A percentile compares a stretch with the other conserved stretches of the same genome.
These are phyloP conservation scores for Lentinula edodes DNA, from an alignment of 768 basidiomycete genomes.

Conservation along the genomic window DNA sequence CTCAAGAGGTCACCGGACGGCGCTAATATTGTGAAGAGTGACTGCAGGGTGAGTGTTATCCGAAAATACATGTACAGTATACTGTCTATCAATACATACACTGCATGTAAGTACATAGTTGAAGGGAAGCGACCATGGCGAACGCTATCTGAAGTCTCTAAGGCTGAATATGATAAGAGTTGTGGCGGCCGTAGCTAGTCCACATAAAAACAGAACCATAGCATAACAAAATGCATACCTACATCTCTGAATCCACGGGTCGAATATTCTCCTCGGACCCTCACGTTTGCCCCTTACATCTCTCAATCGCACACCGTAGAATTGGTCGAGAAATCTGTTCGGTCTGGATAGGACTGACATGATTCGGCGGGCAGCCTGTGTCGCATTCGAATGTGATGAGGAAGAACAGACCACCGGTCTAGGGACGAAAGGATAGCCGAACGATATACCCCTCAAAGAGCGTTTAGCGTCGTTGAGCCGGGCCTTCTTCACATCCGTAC, in stretches of 20 bases:
- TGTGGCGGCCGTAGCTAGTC: conserved; percentile 4
- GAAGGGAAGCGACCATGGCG: background rate
- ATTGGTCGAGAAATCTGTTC: conserved; percentile 36
- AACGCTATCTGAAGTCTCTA: background rate
- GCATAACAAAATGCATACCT: conserved; percentile 49
- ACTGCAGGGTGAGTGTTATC: too few species aligned
- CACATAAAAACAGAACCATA: conserved; percentile 8
- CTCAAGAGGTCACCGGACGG: too few species aligned
- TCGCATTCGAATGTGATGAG: conserved; percentile 12
- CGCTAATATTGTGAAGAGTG: too few species aligned
- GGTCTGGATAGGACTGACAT: conserved; percentile 36
- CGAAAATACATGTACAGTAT: too few species aligned
- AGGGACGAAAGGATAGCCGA: conserved; percentile 58
- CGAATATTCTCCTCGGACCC: conserved; percentile 41
- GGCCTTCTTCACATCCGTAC: conserved; percentile 36
- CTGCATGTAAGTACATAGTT: background rate
- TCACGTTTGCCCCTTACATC: conserved; percentile 41
- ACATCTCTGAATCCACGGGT: conserved; percentile 57
- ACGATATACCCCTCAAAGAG: conserved; percentile 39
- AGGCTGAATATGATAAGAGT: conserved; percentile 9
- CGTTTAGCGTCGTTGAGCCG: conserved; percentile 39
- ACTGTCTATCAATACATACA: background rate
- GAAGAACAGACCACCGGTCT: conserved; percentile 34
- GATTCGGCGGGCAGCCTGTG: conserved; percentile 13
- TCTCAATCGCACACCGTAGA: conserved; percentile 37